A percentile compares a stretch with the other conserved stretches of the same genome.
phyloP scores from a whole-genome alignment of 805 yeast genomes.

The Schwanniomyces pseudopolymorphus region DNA sequence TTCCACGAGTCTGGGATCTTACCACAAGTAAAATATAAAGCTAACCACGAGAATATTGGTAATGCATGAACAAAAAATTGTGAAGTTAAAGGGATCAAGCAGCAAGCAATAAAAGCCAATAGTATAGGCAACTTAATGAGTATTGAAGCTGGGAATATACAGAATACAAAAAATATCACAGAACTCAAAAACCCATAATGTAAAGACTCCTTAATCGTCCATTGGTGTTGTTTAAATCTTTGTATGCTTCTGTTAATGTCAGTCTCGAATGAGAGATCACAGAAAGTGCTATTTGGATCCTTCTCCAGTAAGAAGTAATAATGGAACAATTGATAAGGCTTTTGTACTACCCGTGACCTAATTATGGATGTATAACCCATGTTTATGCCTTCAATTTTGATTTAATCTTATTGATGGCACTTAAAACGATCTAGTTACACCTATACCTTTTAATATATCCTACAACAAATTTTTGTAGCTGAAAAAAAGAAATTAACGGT shows the following conservation, averaged over 20 bases:
- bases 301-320: constrained; percentile 55
- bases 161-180: constrained; percentile 58
- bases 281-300: constrained; percentile 47
- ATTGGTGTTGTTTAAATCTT: constrained; percentile 41
- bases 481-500: not conserved
- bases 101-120: constrained; percentile 44
- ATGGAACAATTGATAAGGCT: constrained; percentile 45
- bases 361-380: constrained; percentile 6
- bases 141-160: constrained; percentile 56
- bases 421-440: not conserved
- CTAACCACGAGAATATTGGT: constrained; percentile 85
- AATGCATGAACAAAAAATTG: constrained; percentile 83
- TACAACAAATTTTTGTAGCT: not conserved
- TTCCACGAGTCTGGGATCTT: constrained; percentile 72
- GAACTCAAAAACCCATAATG: constrained; percentile 51
- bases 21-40: constrained; percentile 74
- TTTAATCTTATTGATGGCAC: not conserved
- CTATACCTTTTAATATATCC: not conserved
- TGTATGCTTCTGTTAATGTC: constrained; percentile 42
- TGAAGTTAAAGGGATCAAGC: constrained; percentile 69
- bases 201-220: constrained; percentile 48
- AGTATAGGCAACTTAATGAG: constrained; percentile 40
- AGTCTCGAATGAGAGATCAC: constrained; percentile 51
- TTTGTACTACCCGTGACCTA: constrained; percentile 24
- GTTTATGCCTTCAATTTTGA: not conserved